Percentiles rank a stretch among this genome's conserved stretches.
Evolutionary conservation across 2,329 filamentous ascomycete species (phyloP).

Genomic region (Phyllosticta ampelicida): DNA sequence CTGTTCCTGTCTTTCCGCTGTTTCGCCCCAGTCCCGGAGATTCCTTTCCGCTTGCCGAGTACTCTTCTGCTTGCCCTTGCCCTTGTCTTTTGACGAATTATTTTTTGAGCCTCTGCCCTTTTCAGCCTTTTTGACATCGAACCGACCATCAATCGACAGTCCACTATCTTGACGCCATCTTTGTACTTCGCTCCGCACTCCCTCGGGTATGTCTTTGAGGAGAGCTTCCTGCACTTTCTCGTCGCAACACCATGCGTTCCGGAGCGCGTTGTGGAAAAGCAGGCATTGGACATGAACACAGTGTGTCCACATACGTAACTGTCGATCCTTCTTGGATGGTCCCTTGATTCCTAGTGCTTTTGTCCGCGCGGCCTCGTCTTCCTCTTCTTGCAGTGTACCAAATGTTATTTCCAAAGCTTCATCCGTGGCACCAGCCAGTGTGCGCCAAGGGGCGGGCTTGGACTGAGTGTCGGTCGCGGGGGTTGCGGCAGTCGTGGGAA

Average conservation of each 20-base stretch:
- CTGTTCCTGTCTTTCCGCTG: slow-evolving; percentile 55
- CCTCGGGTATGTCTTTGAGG: slow-evolving; percentile 19
- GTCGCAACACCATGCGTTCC: slow-evolving; percentile 28
- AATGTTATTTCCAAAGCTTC: slow-evolving; percentile 17
- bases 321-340: slow-evolving; percentile 71
- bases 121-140: slow-evolving; percentile 12
- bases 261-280: slow-evolving; percentile 78
- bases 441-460: slow-evolving; percentile 1
- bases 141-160: slow-evolving; percentile 41
- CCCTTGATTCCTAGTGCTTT: slow-evolving; percentile 62
- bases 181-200: slow-evolving; percentile 27
- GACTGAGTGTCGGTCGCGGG: background rate
- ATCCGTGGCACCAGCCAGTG: slow-evolving; percentile 13
- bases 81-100: slow-evolving; percentile 21
- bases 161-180: slow-evolving; percentile 58
- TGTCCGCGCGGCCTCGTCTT: slow-evolving; percentile 20
- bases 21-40: slow-evolving; percentile 59
- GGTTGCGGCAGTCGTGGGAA: slow-evolving; percentile 22
- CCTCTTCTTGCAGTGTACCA: background rate
- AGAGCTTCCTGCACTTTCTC: slow-evolving; percentile 23
- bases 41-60: slow-evolving; percentile 30
- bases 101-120: background rate
- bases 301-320: slow-evolving; percentile 68
- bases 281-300: slow-evolving; percentile 80
- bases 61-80: slow-evolving; percentile 29